Evolutionary conservation across 306 rosid species (phyloP).

Genomic region (Castanea sativa): DNA sequence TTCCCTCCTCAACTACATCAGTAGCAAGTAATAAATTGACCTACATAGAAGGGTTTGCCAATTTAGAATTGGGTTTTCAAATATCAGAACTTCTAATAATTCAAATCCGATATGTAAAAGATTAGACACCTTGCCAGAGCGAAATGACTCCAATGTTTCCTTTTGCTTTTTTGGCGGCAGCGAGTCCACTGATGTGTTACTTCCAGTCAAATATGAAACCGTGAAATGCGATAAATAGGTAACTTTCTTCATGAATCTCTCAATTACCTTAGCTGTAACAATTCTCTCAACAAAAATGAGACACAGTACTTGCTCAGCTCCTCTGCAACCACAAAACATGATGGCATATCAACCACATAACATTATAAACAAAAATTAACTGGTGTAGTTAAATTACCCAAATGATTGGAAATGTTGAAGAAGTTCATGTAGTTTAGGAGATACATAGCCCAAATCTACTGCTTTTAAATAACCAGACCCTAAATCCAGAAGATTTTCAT

Average conservation of each 20-base stretch:
- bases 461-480: conserved; percentile 56
- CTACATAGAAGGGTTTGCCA: conserved; percentile 43
- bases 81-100: conserved; percentile 4
- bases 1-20: conserved; percentile 95
- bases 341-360: conserved; percentile 23
- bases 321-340: conserved; percentile 47
- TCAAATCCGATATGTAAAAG: conserved; percentile 12
- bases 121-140: conserved; percentile 70
- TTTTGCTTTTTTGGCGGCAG: conserved; percentile 65
- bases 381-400: conserved; percentile 50
- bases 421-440: conserved; percentile 83
- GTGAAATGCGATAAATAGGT: conserved; percentile 58
- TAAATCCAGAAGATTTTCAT: conserved; percentile 35
- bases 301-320: conserved; percentile 59
- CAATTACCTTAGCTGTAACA: conserved; percentile 73
- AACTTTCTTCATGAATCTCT: conserved; percentile 64
- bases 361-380: conserved; percentile 11
- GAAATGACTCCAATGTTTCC: conserved; percentile 69
- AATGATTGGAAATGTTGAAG: conserved; percentile 61
- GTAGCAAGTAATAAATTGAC: conserved; percentile 89
- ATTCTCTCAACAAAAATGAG: conserved; percentile 88
- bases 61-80: conserved; percentile 30
- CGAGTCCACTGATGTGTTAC: conserved; percentile 58
- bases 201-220: conserved; percentile 85
- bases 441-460: conserved; percentile 56